These are phyloP conservation scores for Sclerotinia subarctica DNA, from an alignment of 2,329 filamentous ascomycete species.

Conservation along the genomic window DNA sequence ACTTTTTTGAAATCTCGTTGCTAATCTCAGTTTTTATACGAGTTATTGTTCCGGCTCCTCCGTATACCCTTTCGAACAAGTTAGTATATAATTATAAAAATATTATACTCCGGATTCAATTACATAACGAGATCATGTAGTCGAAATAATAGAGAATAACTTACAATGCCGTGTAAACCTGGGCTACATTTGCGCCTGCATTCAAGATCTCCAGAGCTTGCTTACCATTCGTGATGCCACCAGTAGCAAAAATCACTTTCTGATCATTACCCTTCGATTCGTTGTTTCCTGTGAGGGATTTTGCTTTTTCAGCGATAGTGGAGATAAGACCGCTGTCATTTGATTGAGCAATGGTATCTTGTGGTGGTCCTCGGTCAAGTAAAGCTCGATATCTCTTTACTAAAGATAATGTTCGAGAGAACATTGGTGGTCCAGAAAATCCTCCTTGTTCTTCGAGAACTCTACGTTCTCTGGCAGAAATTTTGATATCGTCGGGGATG, in stretches of 20 bases:
- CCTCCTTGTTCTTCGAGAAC: slow-evolving; percentile 77
- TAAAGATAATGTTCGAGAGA: slow-evolving; percentile 72
- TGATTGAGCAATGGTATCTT: slow-evolving; percentile 9
- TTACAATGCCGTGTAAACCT: slow-evolving; percentile 77
- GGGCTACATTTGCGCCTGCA: slow-evolving; percentile 84
- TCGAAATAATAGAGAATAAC: not conserved
- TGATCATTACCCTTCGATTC: slow-evolving; percentile 15
- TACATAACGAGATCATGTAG: not conserved
- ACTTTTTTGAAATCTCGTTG: slow-evolving; percentile 43
- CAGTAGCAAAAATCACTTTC: slow-evolving; percentile 90
- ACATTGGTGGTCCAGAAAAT: slow-evolving; percentile 87
- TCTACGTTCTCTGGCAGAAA: slow-evolving; percentile 64
- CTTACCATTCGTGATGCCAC: slow-evolving; percentile 84
- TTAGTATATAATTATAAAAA: slow-evolving; percentile 18
- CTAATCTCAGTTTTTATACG: slow-evolving; percentile 63
- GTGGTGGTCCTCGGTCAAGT: slow-evolving; percentile 53
- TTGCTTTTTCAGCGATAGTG: slow-evolving; percentile 39
- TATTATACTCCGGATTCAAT: not conserved
- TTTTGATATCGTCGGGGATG: slow-evolving; percentile 61
- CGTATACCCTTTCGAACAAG: slow-evolving; percentile 45
- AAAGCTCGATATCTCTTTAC: slow-evolving; percentile 75
- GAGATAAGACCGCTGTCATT: slow-evolving; percentile 39
- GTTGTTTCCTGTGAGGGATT: slow-evolving; percentile 19
- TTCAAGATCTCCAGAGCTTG: slow-evolving; percentile 80
- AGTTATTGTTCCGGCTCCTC: slow-evolving; percentile 61